Percentiles rank a stretch among this genome's conserved stretches.
phyloP scores from a whole-genome alignment of 2,329 filamentous ascomycete species.

The Colletotrichum kahawae region DNA sequence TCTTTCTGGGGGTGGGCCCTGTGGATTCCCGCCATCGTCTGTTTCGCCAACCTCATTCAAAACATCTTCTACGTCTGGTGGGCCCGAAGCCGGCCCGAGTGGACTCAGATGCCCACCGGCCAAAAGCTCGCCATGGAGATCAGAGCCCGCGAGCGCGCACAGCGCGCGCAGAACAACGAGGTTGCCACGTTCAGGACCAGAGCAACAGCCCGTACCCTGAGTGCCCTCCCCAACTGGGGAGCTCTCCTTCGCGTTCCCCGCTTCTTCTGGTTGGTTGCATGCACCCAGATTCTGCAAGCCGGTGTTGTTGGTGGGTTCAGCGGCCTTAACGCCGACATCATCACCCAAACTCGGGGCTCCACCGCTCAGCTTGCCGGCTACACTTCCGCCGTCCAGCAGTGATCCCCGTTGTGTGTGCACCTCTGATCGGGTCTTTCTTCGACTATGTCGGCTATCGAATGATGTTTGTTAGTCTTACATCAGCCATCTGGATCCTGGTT shows the following conservation, averaged over 20 bases:
- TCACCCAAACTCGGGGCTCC: conserved; percentile 26
- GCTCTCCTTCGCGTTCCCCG: conserved; percentile 23
- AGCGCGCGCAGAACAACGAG: background rate
- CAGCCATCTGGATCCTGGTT: conserved; percentile 27
- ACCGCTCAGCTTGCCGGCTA: conserved; percentile 31
- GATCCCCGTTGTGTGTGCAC: conserved; percentile 29
- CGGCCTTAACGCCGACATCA: conserved; percentile 27
- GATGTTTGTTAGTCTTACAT: conserved; percentile 29
- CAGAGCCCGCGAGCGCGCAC: background rate
- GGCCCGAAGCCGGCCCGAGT: conserved; percentile 25
- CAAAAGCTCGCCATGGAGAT: conserved; percentile 2
- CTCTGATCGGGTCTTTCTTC: conserved; percentile 27
- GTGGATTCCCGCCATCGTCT: conserved; percentile 29
- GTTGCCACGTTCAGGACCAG: background rate
- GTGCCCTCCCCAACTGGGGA: background rate
- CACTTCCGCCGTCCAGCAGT: conserved; percentile 31
- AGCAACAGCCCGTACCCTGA: background rate
- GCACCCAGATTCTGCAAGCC: conserved; percentile 28
- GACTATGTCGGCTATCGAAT: conserved; percentile 28
- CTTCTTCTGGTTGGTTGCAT: conserved; percentile 28
- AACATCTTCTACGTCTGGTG: conserved; percentile 29
- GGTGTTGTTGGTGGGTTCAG: conserved; percentile 25
- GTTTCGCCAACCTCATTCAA: conserved; percentile 25
- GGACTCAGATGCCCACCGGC: conserved; percentile 28
- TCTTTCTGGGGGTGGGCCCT: conserved; percentile 32